Base-by-base conservation (phyloP, 805 yeast genomes). In the Cyberlindnera bimundalis region DNA sequence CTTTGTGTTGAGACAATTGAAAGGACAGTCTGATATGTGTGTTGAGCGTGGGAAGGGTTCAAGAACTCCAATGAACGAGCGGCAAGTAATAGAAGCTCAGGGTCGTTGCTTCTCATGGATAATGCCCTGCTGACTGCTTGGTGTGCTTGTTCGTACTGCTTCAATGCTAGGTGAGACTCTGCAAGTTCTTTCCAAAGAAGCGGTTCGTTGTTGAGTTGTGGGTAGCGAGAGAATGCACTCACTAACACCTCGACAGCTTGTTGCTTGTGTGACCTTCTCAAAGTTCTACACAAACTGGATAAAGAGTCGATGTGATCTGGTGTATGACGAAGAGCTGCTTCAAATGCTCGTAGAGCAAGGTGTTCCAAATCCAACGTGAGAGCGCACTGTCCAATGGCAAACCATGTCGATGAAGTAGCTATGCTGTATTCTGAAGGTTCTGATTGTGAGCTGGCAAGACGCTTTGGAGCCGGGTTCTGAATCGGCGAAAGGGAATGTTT, bases 121-220 rank as follows among this genome's bases (percentile, higher is more conserved):
- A 74, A 50, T 3, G 74, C 74, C 34, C 70, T 62, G 39, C 67
- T 70, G 15, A 73, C 62, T 2, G 74, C 62, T 35, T 65, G 68
- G 48, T 75, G 78, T 0, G 83, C 78, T 44, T 73, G 76, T 30
- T 75, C 79, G 33, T 62, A 64, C 42, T 73, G 65, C 26, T 74
- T 72, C 8, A 71, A 48, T 11, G 67, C 55, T 12, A 73, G 51
- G 49, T 78, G 77, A 40, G 79, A 71, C 43, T 74, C 76, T 1
- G 78, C 69, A 37, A 78, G 60, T 51, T 76, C 81, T 36, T 64
- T 68, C 65, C 74, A 71, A 5, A 78, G 48, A 6, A 51, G 46
- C 0, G 70, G 47, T 35, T 69, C 71, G 34, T 64, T 63, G 23
- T 64, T 55, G 17, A 77, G 53, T 1, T 59, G 58, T 3, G 72